Evolutionary conservation across 805 yeast genomes (phyloP).

Genomic region (Myxozyma lipomycoides): DNA sequence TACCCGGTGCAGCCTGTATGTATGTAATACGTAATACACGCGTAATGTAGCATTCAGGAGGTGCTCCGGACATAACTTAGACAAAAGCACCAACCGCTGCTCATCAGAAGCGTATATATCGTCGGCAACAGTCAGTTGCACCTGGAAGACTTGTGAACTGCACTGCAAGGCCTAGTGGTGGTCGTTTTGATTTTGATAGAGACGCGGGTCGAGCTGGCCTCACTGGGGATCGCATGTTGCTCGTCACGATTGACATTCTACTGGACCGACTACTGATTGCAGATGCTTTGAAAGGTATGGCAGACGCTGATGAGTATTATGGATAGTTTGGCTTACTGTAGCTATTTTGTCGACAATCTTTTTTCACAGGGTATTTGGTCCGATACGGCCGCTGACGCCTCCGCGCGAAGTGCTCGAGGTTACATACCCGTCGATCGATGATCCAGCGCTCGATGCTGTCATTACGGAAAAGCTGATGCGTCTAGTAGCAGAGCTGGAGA

Average conservation of each 20-base stretch:
- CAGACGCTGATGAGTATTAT: not conserved
- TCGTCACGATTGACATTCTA: constrained; percentile 16
- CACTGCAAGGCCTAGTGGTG: too few relatives aligned
- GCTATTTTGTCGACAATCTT: constrained; percentile 65
- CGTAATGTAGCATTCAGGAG: too few relatives aligned
- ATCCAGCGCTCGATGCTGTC: constrained; percentile 48
- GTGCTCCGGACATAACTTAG: too few relatives aligned
- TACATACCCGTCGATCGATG: constrained; percentile 52
- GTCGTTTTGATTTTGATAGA: too few relatives aligned
- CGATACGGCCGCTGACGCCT: constrained; percentile 46
- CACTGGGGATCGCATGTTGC: constrained; percentile 16
- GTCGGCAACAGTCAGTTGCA: too few relatives aligned
- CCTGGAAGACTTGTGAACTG: too few relatives aligned
- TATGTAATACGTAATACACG: too few relatives aligned
- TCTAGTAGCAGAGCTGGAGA: constrained; percentile 31
- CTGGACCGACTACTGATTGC: constrained; percentile 20
- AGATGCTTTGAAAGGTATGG: constrained; percentile 21
- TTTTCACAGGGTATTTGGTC: constrained; percentile 66
- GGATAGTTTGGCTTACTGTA: constrained; percentile 24
- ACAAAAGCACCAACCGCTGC: too few relatives aligned
- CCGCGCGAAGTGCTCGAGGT: constrained; percentile 55
- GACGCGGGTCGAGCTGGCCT: too few relatives aligned
- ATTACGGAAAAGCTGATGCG: constrained; percentile 39
- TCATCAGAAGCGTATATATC: too few relatives aligned
- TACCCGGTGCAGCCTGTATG: too few relatives aligned